phyloP scores from a whole-genome alignment of 2,329 filamentous ascomycete species.

The Thermothelomyces thermophilus region DNA sequence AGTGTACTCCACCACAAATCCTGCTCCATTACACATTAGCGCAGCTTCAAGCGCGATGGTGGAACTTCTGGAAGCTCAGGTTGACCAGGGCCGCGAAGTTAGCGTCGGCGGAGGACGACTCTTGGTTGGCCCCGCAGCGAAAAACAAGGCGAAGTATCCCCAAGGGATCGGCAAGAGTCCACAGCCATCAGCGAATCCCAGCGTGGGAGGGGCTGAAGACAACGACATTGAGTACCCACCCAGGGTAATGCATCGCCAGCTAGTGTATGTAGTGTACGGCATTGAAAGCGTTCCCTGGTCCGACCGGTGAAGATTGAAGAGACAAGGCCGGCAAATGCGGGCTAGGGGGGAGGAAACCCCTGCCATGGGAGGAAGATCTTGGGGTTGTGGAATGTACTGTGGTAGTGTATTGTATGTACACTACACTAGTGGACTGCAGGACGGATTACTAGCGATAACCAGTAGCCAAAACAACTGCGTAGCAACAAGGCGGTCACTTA shows the following conservation, averaged over 20 bases:
- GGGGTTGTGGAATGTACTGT: too few species aligned
- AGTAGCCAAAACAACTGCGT: too few species aligned
- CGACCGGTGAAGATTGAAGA: neutral
- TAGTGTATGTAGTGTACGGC: neutral
- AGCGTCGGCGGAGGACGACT: neutral
- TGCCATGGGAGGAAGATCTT: neutral
- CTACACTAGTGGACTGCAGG: too few species aligned
- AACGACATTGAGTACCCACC: too few species aligned
- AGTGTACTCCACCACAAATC: too few species aligned
- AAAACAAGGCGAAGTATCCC: neutral
- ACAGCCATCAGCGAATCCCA: neutral
- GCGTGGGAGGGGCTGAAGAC: too few species aligned
- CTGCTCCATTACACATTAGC: too few species aligned
- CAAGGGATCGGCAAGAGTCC: neutral
- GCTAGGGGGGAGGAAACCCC: neutral
- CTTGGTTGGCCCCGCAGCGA: neutral
- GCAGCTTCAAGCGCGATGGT: neutral
- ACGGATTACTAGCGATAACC: too few species aligned
- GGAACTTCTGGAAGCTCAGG: slow-evolving; percentile 9
- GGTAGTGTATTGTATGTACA: too few species aligned
- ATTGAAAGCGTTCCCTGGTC: neutral
- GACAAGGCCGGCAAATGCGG: slow-evolving; percentile 3
- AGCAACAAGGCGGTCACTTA: too few species aligned
- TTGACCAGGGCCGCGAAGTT: neutral
- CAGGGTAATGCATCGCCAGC: too few species aligned